Evolutionary conservation across 352 stramenopile species (phyloP), one percentile per base, ranked within the genome.

Genomic region (Phytophthora lateralis): DNA sequence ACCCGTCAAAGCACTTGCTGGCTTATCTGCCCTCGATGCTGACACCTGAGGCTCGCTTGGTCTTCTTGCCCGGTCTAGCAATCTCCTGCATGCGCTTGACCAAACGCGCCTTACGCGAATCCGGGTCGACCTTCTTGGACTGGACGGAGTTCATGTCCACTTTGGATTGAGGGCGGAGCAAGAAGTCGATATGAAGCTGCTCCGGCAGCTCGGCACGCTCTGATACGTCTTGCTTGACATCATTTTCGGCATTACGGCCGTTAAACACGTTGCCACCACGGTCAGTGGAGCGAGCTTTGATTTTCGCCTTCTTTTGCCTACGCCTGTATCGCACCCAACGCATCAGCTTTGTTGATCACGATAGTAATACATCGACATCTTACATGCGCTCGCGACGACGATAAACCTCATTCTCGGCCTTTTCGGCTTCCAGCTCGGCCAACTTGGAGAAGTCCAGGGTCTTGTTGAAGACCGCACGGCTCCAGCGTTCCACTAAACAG

Each of bases 71-170:
- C 0, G 88, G 88, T 35, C 76, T 76, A 14, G 85, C 88, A 55
- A 96, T 95, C 41, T 91, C 81, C 56, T 91, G 81, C 88, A 96
- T 96, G 21, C 84, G 80, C 77, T 95, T 94, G n/a, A 68, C 27
- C n/a, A 96, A 67, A 6, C 84, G 82, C n/a, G 71, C 73, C 67
- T 96, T 96, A 24, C 86, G 83, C 29, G 85, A 88, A 54, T 96
- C 88, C 6, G 71, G 67, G 26, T 96, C 85, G 6, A 72, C 63
- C 24, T 95, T 95, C 55, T 85, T 85, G 18, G 75, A 53, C 21
- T 76, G 67, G 11, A 78, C 59, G n/a, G 75, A 63, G 55, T 81
- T 82, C 41, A 92, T 65, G 51, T 93, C 85, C 18, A 93, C 73
- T 66, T 94, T 94, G 15, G 87, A 84, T 42, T 89, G 85, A 29